Evolutionary conservation across 306 rosid species (phyloP), one percentile per base, ranked within the genome.

Genomic region (Prinsepia uniflora): DNA sequence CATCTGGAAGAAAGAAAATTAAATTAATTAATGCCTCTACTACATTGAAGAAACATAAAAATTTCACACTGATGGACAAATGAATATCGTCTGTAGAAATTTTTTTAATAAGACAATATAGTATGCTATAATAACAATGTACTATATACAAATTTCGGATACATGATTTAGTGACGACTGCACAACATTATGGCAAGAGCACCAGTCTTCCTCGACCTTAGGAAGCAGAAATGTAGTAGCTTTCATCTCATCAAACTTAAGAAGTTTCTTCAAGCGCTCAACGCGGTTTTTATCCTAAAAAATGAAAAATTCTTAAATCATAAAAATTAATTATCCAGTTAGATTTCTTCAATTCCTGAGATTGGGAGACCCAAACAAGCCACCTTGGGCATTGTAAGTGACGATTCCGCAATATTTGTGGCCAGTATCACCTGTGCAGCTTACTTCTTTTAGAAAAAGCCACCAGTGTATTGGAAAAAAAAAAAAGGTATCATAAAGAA

Each of bases 301-400:
- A 73, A 76, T 52, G 55, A 53, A 77, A 79, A 72, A 60, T 17
- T 65, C 46, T 53, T 61, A 34, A 30, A 71, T 76, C 53, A 62
- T 11, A 6, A 66, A 42, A 40, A 48, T 9, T 15, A 50, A 45
- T 40, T 50, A 82, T 72, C 18, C 12, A 74, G 72, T 61, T 49
- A 60, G 65, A 75, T 17, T 41, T 53, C 42, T 4, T 43, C 67
- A 59, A 39, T 84, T 89, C 98, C 95, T 92, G 98, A 73, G 98
- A 89, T 77, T 86, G 86, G 70, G 98, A 92, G 80, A 84, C 96
- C 96, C 98, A 92, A 74, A 83, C 89, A 78, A 92, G 98, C 98
- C 78, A 87, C 92, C 78, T 92, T 79, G 67, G 98, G 98, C 71
- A 92, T 92, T 68, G 98, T 92, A 72, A 92, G 96, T 20, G 98